Evolutionary conservation across 352 stramenopile genomes (phyloP).

Genomic region (Globisporangium perplexum): DNA sequence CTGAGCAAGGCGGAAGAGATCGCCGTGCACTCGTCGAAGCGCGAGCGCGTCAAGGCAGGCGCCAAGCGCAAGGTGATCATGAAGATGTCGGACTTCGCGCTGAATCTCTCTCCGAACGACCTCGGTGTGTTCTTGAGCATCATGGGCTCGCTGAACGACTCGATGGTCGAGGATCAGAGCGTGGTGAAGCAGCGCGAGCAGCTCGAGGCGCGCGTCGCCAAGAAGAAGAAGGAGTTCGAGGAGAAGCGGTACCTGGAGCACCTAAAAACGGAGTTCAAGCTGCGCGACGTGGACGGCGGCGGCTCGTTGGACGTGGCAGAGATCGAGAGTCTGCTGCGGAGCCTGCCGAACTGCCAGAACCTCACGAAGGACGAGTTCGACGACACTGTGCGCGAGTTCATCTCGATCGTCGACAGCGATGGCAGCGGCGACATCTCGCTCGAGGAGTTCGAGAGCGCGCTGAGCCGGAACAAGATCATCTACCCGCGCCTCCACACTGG

Average conservation of each 20-base stretch:
- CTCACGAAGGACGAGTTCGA: conserved; percentile 77
- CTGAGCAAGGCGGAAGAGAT: conserved; percentile 30
- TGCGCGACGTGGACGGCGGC: conserved; percentile 66
- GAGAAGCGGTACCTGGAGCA: conserved; percentile 68
- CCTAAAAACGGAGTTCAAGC: conserved; percentile 68
- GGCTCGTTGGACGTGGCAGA: conserved; percentile 67
- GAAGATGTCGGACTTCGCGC: conserved; percentile 79
- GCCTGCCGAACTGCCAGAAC: conserved; percentile 59
- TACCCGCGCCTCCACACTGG: conserved; percentile 61
- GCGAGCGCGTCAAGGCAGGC: conserved; percentile 43
- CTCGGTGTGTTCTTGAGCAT: conserved; percentile 80
- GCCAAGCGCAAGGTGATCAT: conserved; percentile 63
- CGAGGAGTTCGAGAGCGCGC: conserved; percentile 72
- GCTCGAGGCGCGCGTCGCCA: conserved; percentile 35
- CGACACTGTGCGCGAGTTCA: conserved; percentile 65
- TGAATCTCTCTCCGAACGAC: conserved; percentile 80
- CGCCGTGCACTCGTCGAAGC: conserved; percentile 15
- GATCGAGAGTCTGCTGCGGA: conserved; percentile 55
- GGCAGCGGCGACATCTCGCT: conserved; percentile 78
- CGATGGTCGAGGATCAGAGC: conserved; percentile 63
- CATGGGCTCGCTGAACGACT: conserved; percentile 49
- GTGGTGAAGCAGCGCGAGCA: conserved; percentile 51
- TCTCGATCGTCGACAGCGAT: conserved; percentile 74
- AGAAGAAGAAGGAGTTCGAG: conserved; percentile 42
- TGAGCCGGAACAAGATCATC: conserved; percentile 63